Evolutionary conservation across 805 yeast genomes (phyloP), one percentile per base, ranked within the genome.

Genomic region (Saccharomycopsis synnaedendra): DNA sequence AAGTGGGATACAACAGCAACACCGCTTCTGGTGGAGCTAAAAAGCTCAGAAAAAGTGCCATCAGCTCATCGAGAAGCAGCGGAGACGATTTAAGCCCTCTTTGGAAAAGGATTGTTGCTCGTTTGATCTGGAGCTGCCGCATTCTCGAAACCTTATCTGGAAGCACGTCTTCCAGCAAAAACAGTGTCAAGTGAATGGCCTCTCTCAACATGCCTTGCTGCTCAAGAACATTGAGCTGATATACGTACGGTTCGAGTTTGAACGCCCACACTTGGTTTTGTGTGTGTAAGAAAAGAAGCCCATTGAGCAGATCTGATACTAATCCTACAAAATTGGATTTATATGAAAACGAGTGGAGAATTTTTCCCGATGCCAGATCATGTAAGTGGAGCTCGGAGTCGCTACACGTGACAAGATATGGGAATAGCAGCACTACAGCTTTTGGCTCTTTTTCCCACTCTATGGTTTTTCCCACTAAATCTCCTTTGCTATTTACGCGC

Each of bases 21-120:
- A 81, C 75, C 3, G 64, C 57, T 36, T 72, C 68, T 0, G 87
- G 87, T 1, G 82, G 74, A 0, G 86, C 84, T 57, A 79, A 63
- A 46, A 67, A 77, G 30, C 72, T 72, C 4, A 70, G 70, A 46
- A 80, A 78, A 11, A 70, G 36, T 45, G 59, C 55, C 60, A 76
- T 62, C 1, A 80, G 69, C 6, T 59, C 50, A 4, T 60, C 60
- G 41, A 63, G 66, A 3, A 64, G 54, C 9, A 10, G 41, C 8
- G 11, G 43, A 28, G 29, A 8, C 31, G 32, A 11, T 5, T 9
- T 31, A 11, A 27, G 7, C 2, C 32, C 29, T 11, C 10, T 27
- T 9, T 32, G 30, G 38, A 42, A 42, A n/a, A 45, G 32, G 10
- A 5, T 30, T 3, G 30, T 39, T 5, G 71, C 80, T 29, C 63